A percentile compares a stretch with the other conserved stretches of the same genome.
Conservation (phyloP, 139 green algal species). For the Picochlorum sp. region DNA sequence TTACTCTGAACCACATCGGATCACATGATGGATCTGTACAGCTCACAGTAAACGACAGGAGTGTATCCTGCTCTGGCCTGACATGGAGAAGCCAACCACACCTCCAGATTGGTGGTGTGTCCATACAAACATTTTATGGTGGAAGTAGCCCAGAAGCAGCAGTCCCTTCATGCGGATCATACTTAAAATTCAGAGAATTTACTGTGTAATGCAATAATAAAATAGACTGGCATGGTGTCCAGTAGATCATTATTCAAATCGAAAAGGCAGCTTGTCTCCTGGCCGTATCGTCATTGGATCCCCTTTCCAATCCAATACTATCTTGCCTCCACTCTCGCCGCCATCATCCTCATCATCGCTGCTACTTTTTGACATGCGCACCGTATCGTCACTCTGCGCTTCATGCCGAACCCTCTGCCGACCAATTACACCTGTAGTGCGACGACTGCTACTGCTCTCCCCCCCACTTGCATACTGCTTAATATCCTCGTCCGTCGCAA, state of each 20-base stretch:
- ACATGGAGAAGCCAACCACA: not conserved
- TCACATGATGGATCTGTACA: not conserved
- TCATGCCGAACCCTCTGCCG: too few relatives aligned
- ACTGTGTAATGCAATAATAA: not conserved
- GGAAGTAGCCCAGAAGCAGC: not conserved
- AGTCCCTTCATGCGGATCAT: not conserved
- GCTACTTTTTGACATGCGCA: not conserved
- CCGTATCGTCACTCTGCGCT: too few relatives aligned
- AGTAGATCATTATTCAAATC: not conserved
- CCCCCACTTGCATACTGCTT: constrained; percentile 14
- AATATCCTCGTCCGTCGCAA: constrained; percentile 10
- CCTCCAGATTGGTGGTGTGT: not conserved
- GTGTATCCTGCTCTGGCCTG: not conserved
- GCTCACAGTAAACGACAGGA: not conserved
- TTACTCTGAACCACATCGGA: not conserved
- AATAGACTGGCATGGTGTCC: not conserved
- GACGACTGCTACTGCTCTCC: constrained; percentile 1
- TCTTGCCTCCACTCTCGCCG: constrained; percentile 5
- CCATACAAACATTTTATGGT: not conserved
- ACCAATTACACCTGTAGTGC: too few relatives aligned
- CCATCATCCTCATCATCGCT: constrained; percentile 2
- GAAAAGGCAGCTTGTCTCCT: constrained; percentile 63
- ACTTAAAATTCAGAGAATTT: too few relatives aligned
- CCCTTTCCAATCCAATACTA: constrained; percentile 66
- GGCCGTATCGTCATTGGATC: constrained; percentile 68